phyloP scores from a whole-genome alignment of 2,329 filamentous ascomycete species.

The Epichloe scottii region DNA sequence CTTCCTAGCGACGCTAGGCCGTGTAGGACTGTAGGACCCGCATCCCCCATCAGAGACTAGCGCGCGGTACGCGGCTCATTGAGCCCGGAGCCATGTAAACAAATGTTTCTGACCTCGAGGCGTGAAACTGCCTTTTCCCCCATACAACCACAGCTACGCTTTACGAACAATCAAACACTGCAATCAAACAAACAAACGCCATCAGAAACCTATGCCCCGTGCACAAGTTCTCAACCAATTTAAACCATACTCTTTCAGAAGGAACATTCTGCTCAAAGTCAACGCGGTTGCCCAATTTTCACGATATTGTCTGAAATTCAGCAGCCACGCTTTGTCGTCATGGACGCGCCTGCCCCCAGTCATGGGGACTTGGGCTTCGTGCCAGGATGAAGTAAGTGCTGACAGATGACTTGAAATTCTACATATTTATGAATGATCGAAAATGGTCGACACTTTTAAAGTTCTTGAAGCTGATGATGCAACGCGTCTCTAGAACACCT shows the following conservation, averaged over 20 bases:
- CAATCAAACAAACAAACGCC: conserved; percentile 2
- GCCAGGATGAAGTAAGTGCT: conserved; percentile 8
- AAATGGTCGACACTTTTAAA: not conserved
- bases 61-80: not conserved
- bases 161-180: conserved; percentile 1
- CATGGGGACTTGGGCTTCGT: conserved; percentile 8
- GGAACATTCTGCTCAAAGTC: not conserved
- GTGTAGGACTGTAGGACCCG: not conserved
- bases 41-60: not conserved
- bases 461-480: conserved; percentile 10
- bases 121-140: not conserved
- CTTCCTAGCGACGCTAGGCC: too few species aligned
- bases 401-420: not conserved
- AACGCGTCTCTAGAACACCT: conserved; percentile 9
- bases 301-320: conserved; percentile 2
- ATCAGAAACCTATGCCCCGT: conserved; percentile 3
- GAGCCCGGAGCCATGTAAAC: conserved; percentile 1
- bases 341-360: conserved; percentile 10
- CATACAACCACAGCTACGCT: conserved; percentile 2
- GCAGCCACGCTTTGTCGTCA: conserved; percentile 6
- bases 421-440: too few species aligned
- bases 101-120: conserved; percentile 1
- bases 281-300: conserved; percentile 6
- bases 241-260: conserved; percentile 1
- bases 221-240: not conserved